These are phyloP conservation scores for Taphrina flavorubra DNA, from an alignment of 1,139 yeast species.

Conservation along the genomic window DNA sequence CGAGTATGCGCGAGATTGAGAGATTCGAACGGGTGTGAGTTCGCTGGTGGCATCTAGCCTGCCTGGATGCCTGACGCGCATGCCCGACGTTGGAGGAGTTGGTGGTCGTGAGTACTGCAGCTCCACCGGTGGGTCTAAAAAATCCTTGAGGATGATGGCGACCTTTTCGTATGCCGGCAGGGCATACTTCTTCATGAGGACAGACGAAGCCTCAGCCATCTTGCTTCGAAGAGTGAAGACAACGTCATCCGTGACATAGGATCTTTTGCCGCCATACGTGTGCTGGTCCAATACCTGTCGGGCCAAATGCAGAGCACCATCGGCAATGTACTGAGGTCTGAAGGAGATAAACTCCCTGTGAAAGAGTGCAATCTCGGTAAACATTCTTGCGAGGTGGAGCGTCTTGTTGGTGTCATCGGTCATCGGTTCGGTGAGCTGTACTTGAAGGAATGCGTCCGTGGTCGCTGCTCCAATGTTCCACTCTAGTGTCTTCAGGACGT, in stretches of 20 bases:
- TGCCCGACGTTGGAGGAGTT: conserved; percentile 24
- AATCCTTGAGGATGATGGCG: conserved; percentile 49
- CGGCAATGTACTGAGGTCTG: conserved; percentile 68
- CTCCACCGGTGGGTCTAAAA: conserved; percentile 36
- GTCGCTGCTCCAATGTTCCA: conserved; percentile 76
- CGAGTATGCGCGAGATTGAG: conserved; percentile 32
- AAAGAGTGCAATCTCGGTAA: conserved; percentile 78
- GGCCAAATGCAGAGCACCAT: conserved; percentile 73
- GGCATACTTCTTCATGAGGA: conserved; percentile 53
- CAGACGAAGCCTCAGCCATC: conserved; percentile 48
- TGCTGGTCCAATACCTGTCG: conserved; percentile 58
- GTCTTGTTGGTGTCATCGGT: conserved; percentile 51
- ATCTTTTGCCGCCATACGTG: conserved; percentile 47
- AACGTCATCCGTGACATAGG: conserved; percentile 52
- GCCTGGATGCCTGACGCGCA: conserved; percentile 28
- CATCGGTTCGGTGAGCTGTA: conserved; percentile 48
- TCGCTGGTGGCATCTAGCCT: conserved; percentile 11
- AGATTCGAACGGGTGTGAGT: conserved; percentile 39
- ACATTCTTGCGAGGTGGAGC: conserved; percentile 59
- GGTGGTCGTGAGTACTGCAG: conserved; percentile 27
- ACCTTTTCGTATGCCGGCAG: conserved; percentile 49
- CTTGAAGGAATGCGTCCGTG: conserved; percentile 51
- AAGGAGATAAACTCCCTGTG: conserved; percentile 69
- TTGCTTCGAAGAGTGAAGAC: conserved; percentile 47
- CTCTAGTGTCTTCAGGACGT: conserved; percentile 78